These are phyloP conservation scores for Chalciporus sphaerocephalus DNA, from an alignment of 768 basidiomycete genomes.

Conservation along the genomic window DNA sequence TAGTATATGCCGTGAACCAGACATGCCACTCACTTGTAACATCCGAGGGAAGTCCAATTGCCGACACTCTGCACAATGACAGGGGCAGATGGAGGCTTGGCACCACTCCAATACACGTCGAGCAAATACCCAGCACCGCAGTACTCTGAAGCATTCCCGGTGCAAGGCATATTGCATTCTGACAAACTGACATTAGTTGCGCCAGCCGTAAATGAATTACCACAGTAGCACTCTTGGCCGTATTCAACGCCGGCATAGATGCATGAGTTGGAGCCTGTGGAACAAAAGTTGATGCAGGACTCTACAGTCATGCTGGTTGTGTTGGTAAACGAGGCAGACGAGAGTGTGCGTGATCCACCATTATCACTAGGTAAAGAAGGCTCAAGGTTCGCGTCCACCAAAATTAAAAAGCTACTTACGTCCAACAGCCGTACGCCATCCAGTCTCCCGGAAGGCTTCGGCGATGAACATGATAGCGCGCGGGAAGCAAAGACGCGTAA, in stretches of 20 bases:
- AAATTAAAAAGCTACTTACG: conserved; percentile 35
- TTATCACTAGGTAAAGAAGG: conserved; percentile 44
- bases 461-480: conserved; percentile 6
- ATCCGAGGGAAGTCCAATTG: conserved; percentile 68
- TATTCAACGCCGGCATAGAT: conserved; percentile 72
- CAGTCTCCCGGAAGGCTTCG: conserved; percentile 48
- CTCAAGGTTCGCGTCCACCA: conserved; percentile 9
- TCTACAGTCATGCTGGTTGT: conserved; percentile 60
- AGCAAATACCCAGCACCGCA: conserved; percentile 61
- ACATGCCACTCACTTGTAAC: conserved; percentile 51
- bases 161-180: conserved; percentile 61
- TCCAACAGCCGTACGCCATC: conserved; percentile 58
- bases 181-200: conserved; percentile 41
- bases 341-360: conserved; percentile 54
- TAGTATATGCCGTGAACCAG: not conserved
- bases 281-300: conserved; percentile 43
- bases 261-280: conserved; percentile 34
- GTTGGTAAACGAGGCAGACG: conserved; percentile 42
- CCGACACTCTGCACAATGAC: conserved; percentile 51
- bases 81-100: conserved; percentile 52
- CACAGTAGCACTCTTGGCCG: conserved; percentile 65
- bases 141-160: conserved; percentile 50
- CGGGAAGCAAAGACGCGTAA: conserved; percentile 2
- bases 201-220: conserved; percentile 46
- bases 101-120: conserved; percentile 63